These are phyloP conservation scores for Xylariaceae sp. DNA, from an alignment of 2,329 filamentous ascomycete species.

Conservation along the genomic window DNA sequence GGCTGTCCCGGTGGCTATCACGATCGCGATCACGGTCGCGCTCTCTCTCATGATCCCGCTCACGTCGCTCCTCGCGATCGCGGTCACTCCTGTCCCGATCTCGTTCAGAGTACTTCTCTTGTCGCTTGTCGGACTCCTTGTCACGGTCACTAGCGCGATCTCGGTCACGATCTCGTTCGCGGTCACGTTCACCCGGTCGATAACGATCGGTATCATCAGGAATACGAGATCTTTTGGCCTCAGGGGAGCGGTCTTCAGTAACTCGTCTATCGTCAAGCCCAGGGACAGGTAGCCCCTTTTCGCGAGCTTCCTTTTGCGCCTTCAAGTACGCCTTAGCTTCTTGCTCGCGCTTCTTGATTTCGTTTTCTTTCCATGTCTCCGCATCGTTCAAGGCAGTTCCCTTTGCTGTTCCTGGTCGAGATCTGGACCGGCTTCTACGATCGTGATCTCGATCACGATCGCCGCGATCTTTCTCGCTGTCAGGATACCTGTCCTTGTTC, in stretches of 20 bases:
- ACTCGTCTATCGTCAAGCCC: conserved; percentile 51
- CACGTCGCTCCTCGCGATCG: conserved; percentile 1
- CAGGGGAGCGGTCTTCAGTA: conserved; percentile 41
- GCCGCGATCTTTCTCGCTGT: conserved; percentile 22
- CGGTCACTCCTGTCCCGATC: conserved; percentile 11
- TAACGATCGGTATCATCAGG: conserved; percentile 45
- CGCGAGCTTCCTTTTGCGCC: conserved; percentile 55
- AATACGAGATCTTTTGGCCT: conserved; percentile 35
- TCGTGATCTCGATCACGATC: conserved; percentile 28
- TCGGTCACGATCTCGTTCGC: conserved; percentile 19
- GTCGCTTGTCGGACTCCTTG: conserved; percentile 2
- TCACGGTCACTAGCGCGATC: conserved; percentile 17
- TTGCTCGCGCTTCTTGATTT: conserved; percentile 56
- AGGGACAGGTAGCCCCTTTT: conserved; percentile 53
- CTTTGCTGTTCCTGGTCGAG: conserved; percentile 39
- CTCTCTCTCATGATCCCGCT: conserved; percentile 24
- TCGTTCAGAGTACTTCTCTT: conserved; percentile 10
- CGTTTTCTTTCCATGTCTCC: conserved; percentile 55
- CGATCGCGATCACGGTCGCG: conserved; percentile 19
- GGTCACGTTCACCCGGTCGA: conserved; percentile 39
- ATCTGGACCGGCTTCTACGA: conserved; percentile 39
- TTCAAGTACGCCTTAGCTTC: conserved; percentile 61
- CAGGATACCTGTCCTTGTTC: conserved; percentile 23
- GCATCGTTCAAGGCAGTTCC: conserved; percentile 39
- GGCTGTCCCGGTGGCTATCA: conserved; percentile 31